Percentiles rank a stretch among this genome's conserved stretches.
Conservation (phyloP, 2,329 filamentous ascomycete species). For the Phialocephala subalpina region DNA sequence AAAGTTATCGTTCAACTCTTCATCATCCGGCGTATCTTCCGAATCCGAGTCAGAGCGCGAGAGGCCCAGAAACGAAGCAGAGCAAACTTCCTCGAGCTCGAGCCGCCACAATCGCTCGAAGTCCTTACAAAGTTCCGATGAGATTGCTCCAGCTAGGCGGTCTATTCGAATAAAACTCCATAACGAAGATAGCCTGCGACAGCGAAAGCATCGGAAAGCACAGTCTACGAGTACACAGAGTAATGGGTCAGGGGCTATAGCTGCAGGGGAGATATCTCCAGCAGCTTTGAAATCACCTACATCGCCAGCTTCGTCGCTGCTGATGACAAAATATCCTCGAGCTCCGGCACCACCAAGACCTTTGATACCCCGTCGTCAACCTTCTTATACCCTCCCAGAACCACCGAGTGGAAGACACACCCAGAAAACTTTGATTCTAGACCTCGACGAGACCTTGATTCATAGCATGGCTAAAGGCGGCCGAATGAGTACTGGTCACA, state of each 20-base stretch:
- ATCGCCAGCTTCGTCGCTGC: conserved; percentile 73
- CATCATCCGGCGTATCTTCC: conserved; percentile 71
- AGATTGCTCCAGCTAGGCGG: conserved; percentile 72
- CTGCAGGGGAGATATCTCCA: conserved; percentile 60
- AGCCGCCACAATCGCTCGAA: conserved; percentile 68
- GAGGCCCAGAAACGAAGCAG: conserved; percentile 35
- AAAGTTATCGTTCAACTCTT: conserved; percentile 44
- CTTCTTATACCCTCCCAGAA: conserved; percentile 75
- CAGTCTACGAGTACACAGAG: conserved; percentile 55
- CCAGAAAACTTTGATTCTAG: conserved; percentile 93
- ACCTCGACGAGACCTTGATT: conserved; percentile 96
- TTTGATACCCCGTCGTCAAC: conserved; percentile 86
- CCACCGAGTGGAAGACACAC: conserved; percentile 61
- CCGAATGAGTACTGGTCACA: conserved; percentile 94
- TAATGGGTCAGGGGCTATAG: conserved; percentile 46
- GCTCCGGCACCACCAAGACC: conserved; percentile 89
- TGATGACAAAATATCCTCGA: conserved; percentile 88
- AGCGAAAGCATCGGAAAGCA: conserved; percentile 74
- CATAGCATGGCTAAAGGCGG: conserved; percentile 98
- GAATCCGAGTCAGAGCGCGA: conserved; percentile 68
- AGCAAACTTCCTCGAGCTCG: conserved; percentile 29
- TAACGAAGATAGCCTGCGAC: conserved; percentile 77
- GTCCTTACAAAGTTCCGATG: conserved; percentile 66
- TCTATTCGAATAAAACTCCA: conserved; percentile 93
- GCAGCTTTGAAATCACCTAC: conserved; percentile 94